Evolutionary conservation across 176 grass and related monocot genomes (phyloP), one percentile per base, ranked within the genome.

Genomic region (Raddia distichophylla): DNA sequence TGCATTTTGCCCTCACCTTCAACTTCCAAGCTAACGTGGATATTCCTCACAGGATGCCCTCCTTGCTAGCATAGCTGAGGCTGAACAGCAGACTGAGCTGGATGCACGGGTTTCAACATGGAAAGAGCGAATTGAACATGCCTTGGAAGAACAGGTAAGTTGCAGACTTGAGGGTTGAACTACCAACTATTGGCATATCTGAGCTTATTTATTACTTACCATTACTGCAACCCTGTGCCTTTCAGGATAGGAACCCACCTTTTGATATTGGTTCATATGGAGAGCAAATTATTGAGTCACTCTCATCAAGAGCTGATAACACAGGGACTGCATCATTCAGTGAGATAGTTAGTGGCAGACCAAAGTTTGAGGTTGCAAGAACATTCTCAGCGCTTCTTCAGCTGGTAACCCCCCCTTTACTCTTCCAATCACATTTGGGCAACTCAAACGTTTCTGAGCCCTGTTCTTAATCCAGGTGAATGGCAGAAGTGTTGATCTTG

Each of bases 351-450:
- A 64, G 51, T 45, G 84, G 82, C 62, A 91, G 71, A 82, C 76
- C 86, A 19, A 95, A 95, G 79, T 90, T 91, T 10, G 91, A 99
- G 82, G 89, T 91, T 83, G 91, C 96, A 43, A 90, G 96, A 70
- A 91, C 91, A 49, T 99, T 99, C 89, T 99, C 93, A 86, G 96
- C 96, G n/a, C 91, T 99, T 76, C 91, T 99, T 46, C 96, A 99
- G 86, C 85, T 99, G 96, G 96, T 99, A 91, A 69, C 34, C 47
- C 66, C 66, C 27, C 63, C 42, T 62, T 73, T 32, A 53, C 44
- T 46, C 9, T 73, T 22, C 10, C 54, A 72, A 51, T 72, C 61
- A 9, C 16, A 52, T 44, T 10, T 46, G 33, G 1, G 12, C 53
- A 58, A 20, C 15, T 18, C 35, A 46, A 57, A 50, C 45, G 35